Evolutionary conservation across 2,329 filamentous ascomycete genomes (phyloP).

Genomic region (Fusarium paranaense): DNA sequence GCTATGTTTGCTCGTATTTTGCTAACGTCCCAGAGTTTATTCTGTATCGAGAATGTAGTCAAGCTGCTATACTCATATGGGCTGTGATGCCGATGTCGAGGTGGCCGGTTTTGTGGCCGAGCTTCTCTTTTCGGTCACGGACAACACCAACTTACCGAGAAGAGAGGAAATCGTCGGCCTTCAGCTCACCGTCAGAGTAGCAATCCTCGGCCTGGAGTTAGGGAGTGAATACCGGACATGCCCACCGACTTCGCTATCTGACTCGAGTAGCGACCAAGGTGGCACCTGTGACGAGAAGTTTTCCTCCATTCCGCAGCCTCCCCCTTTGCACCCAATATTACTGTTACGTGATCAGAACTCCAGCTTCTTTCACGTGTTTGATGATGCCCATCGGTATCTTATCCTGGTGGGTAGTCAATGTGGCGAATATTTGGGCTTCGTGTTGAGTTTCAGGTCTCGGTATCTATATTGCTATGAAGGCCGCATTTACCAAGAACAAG

Average conservation of each 20-base stretch:
- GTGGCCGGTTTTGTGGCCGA: neutral
- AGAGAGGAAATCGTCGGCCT: neutral
- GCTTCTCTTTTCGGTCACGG: neutral
- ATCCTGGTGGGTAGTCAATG: neutral
- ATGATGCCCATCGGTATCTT: neutral
- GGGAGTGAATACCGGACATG: neutral
- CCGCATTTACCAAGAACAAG: neutral
- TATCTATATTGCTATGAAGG: neutral
- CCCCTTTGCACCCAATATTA: neutral
- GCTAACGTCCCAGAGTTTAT: neutral
- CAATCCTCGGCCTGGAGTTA: neutral
- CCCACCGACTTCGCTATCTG: neutral
- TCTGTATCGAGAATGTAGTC: neutral
- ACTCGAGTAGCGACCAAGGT: neutral
- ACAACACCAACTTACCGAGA: neutral
- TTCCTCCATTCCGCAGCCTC: neutral
- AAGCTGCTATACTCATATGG: neutral
- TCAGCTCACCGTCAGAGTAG: neutral
- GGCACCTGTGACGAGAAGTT: neutral
- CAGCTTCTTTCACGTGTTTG: neutral
- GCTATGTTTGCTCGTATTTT: neutral
- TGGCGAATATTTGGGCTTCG: neutral
- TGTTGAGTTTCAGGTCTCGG: neutral
- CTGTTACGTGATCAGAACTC: neutral
- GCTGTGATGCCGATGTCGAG: neutral